Base-by-base conservation (phyloP, 441 rosid species). In the Eruca vesicaria region DNA sequence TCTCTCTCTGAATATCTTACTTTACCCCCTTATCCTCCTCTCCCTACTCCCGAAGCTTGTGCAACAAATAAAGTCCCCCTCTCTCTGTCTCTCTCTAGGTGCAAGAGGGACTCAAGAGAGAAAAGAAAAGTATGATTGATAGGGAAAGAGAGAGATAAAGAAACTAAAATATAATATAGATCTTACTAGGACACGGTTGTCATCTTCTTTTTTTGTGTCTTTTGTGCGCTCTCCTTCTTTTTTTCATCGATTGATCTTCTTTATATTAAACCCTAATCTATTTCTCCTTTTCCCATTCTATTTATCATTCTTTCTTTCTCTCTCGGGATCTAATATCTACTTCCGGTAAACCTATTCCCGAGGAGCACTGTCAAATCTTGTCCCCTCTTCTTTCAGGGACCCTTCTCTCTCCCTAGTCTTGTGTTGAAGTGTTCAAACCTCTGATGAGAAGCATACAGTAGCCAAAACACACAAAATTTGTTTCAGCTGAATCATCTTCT, bases 131-230 rank as follows among this genome's bases (percentile, higher is more conserved):
- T 31, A 32, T 32, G 50, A 63, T 56, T 73, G 76, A 77, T 18
- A 63, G 43, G n/a, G 76, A 77, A 14, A 73, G 64, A 80, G 23
- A 76, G 50, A 67, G 26, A 63, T 48, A 61, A 18, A 61, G 32
- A 8, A 23, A 69, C 57, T 71, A 56, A 79, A 64, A 79, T 67
- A 66, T 67, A 65, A 70, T 63, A 78, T 79, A 72, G 82, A 81
- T 77, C n/a, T n/a, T 77, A 82, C 87, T 84, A 83, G 87, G 90
- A 89, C 90, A 86, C 84, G 83, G 75, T 82, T 86, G 83, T 75
- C 76, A 68, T 62, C 80, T 78, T 63, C 55, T 52, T 78, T 55
- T n/a, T 48, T 38, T 76, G 75, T 66, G 58, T 56, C 63, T 68
- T 68, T 29, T 74, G 28, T 52, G 58, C 59, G 68, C 48, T 68